Conservation (phyloP, 2,329 filamentous ascomycete genomes). For the Pseudogymnoascus sp. region DNA sequence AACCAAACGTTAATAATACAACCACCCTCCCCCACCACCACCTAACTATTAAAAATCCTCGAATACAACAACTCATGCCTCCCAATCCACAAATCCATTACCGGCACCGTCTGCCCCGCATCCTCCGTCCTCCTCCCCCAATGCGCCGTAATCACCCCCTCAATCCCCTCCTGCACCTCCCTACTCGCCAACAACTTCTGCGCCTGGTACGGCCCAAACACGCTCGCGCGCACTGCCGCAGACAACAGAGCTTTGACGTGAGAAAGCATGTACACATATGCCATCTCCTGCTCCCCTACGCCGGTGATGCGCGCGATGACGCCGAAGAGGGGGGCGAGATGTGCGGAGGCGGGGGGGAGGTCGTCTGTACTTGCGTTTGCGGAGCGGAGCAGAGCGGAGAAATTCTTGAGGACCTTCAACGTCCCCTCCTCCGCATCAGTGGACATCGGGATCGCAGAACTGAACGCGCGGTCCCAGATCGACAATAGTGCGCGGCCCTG, state of each 20-base stretch:
- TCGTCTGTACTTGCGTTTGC: conserved; percentile 12
- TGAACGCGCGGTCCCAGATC: conserved; percentile 69
- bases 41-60: conserved; percentile 75
- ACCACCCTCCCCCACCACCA: conserved; percentile 7
- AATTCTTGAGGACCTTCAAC: conserved; percentile 21
- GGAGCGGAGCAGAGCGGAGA: conserved; percentile 21
- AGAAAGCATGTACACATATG: conserved; percentile 68
- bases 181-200: conserved; percentile 62
- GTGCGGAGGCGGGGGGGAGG: conserved; percentile 46
- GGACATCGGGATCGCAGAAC: conserved; percentile 29
- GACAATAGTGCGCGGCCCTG: conserved; percentile 68
- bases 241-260: conserved; percentile 71
- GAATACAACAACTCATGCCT: conserved; percentile 78
- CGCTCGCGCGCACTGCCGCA: conserved; percentile 67
- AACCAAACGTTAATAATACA: background rate
- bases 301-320: conserved; percentile 56
- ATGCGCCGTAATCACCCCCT: conserved; percentile 50
- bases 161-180: conserved; percentile 51
- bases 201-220: conserved; percentile 74
- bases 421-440: conserved; percentile 19
- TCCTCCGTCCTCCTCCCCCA: conserved; percentile 53
- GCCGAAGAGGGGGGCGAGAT: conserved; percentile 66
- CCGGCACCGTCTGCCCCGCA: conserved; percentile 67
- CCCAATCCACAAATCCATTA: conserved; percentile 77
- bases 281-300: conserved; percentile 53